phyloP scores from a whole-genome alignment of 371 early-diverging fungal species.

The Umbelopsis sp. region DNA sequence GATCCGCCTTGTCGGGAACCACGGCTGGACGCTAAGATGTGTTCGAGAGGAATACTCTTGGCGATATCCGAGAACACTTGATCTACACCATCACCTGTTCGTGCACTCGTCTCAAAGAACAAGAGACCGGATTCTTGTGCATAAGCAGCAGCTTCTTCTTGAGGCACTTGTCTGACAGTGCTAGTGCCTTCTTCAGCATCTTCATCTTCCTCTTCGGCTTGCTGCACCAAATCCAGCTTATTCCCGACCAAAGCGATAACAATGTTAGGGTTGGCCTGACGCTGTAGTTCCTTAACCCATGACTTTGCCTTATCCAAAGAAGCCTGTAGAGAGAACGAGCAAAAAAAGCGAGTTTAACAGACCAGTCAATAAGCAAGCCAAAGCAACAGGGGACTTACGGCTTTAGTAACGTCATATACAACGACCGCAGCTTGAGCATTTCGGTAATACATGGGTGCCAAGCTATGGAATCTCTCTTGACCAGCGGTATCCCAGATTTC shows the following conservation, averaged over 20 bases:
- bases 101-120: slow-evolving; percentile 95
- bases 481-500: slow-evolving; percentile 97
- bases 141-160: slow-evolving; percentile 79
- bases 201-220: slow-evolving; percentile 41
- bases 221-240: slow-evolving; percentile 83
- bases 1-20: slow-evolving; percentile 8
- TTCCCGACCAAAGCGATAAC: slow-evolving; percentile 98
- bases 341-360: not conserved
- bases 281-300: slow-evolving; percentile 98
- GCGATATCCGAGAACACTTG: slow-evolving; percentile 84
- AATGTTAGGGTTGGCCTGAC: slow-evolving; percentile 94
- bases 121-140: slow-evolving; percentile 78
- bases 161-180: slow-evolving; percentile 62
- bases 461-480: slow-evolving; percentile 88
- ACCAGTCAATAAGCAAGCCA: not conserved
- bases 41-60: slow-evolving; percentile 40
- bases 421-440: slow-evolving; percentile 96
- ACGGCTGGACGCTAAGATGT: slow-evolving; percentile 24
- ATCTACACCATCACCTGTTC: slow-evolving; percentile 80
- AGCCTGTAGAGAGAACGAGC: slow-evolving; percentile 46
- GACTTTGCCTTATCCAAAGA: slow-evolving; percentile 97
- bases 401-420: slow-evolving; percentile 97
- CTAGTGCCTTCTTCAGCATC: slow-evolving; percentile 32
- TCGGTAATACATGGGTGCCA: slow-evolving; percentile 99
- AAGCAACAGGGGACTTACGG: slow-evolving; percentile 47